Evolutionary conservation across 768 basidiomycete species (phyloP).

Genomic region (Cystofilobasidium macerans): DNA sequence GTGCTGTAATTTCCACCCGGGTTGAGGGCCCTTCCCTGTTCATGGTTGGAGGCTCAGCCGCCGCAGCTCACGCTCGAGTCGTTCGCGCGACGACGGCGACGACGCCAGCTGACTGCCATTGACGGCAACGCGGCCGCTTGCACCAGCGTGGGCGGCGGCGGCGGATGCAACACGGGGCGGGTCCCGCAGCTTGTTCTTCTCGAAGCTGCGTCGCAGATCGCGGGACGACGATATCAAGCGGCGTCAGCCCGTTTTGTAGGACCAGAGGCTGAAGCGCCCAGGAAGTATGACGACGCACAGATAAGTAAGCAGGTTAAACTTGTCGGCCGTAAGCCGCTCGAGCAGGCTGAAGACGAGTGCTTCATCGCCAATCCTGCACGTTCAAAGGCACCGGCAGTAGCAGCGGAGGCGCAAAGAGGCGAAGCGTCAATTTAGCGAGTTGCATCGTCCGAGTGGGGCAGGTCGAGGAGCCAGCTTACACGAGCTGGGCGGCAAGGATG

Average conservation of each 20-base stretch:
- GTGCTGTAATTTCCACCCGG: too few species aligned
- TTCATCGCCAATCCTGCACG: conserved; percentile 56
- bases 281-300: neutral
- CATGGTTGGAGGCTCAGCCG: neutral
- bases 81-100: too few species aligned
- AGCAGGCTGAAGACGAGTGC: conserved; percentile 68
- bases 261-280: neutral
- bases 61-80: neutral
- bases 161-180: too few species aligned
- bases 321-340: conserved; percentile 73
- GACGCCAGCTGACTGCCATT: neutral
- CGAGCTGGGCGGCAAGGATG: conserved; percentile 72
- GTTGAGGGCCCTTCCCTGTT: too few species aligned
- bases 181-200: too few species aligned
- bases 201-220: too few species aligned
- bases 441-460: too few species aligned
- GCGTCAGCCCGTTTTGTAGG: neutral
- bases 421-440: neutral
- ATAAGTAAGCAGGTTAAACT: conserved; percentile 81
- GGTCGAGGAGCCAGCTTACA: conserved; percentile 33
- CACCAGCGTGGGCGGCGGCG: too few species aligned
- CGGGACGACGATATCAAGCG: too few species aligned
- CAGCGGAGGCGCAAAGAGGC: neutral
- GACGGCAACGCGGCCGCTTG: too few species aligned
- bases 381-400: too few species aligned